A percentile compares a stretch with the other conserved stretches of the same genome.
Evolutionary conservation across 805 yeast genomes (phyloP).

Genomic region (Cyberlindnera veronae): DNA sequence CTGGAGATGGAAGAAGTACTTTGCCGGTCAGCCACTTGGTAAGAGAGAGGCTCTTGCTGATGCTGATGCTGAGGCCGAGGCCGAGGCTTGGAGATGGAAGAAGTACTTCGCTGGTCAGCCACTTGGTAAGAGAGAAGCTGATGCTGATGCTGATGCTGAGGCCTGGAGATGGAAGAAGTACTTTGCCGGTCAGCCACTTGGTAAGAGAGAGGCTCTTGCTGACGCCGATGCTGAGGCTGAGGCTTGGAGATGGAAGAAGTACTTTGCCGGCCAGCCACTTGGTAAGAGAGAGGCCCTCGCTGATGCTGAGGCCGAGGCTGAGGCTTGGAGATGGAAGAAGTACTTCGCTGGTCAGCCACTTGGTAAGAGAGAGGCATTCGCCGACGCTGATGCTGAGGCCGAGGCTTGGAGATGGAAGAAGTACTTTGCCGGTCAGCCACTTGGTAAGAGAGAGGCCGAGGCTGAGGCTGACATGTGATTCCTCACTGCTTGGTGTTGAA

Average conservation of each 20-base stretch:
- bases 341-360: too few relatives aligned
- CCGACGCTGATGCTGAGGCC: too few relatives aligned
- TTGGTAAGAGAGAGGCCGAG: constrained; percentile 15
- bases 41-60: constrained; percentile 18
- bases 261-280: too few relatives aligned
- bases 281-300: too few relatives aligned
- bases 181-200: constrained; percentile 16
- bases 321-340: too few relatives aligned
- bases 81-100: constrained; percentile 22
- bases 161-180: constrained; percentile 19
- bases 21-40: constrained; percentile 18
- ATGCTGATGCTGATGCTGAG: constrained; percentile 21
- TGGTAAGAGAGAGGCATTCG: too few relatives aligned
- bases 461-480: constrained; percentile 17
- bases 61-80: constrained; percentile 21
- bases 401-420: too few relatives aligned
- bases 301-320: too few relatives aligned
- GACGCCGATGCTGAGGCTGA: too few relatives aligned
- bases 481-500: too few relatives aligned
- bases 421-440: too few relatives aligned
- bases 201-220: constrained; percentile 16
- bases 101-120: constrained; percentile 18
- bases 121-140: constrained; percentile 17
- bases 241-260: too few relatives aligned
- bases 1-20: constrained; percentile 18